Evolutionary conservation across 2,329 filamentous ascomycete species (phyloP), one percentile per base, ranked within the genome.

Genomic region (Calonectria pseudoturangicola): DNA sequence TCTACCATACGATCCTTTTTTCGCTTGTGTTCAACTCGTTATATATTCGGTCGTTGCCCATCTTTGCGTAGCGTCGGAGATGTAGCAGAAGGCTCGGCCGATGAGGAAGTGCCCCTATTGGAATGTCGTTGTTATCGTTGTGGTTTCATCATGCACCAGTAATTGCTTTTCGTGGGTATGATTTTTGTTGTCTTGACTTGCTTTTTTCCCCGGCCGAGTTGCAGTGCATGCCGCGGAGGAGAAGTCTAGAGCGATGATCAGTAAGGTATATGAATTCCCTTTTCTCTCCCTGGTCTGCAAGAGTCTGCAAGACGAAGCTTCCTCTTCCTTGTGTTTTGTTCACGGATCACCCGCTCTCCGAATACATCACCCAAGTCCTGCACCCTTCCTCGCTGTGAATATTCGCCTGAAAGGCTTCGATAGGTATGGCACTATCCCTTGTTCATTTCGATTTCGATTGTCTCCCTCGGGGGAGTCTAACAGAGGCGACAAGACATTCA

Each of bases 131-230:
- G 21, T 15, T 25, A 16, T 39, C 30, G 33, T 8, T 3, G 33
- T 28, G 36, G 36, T 39, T 27, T 56, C 7, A 41, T 41, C 5
- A 18, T 41, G 54, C 27, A 25, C 39, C 33, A 6, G 33, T 16
- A 60, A 27, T 60, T 60, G 54, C 54, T 60, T 60, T 60, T 60
- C 39, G 16, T 51, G 25, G 21, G 36, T 60, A 41, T 41, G n/a
- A 39, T 60, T 41, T 27, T 39, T 10, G 21, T 15, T 39, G 36
- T 41, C 21, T 60, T 60, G 36, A 25, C 45, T 15, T 60, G 41
- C n/a, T 33, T 60, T 60, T 60, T 60, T 58, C 21, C 12, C 39
- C 33, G 21, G 54, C 13, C 33, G 54, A 48, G 45, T 10, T 36
- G 10, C n/a, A 43, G 18, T 60, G 54, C 54, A 60, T 8, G 54